Evolutionary conservation across 176 grass and related monocot genomes (phyloP), one percentile per base, ranked within the genome.

Genomic region (Lolium perenne): DNA sequence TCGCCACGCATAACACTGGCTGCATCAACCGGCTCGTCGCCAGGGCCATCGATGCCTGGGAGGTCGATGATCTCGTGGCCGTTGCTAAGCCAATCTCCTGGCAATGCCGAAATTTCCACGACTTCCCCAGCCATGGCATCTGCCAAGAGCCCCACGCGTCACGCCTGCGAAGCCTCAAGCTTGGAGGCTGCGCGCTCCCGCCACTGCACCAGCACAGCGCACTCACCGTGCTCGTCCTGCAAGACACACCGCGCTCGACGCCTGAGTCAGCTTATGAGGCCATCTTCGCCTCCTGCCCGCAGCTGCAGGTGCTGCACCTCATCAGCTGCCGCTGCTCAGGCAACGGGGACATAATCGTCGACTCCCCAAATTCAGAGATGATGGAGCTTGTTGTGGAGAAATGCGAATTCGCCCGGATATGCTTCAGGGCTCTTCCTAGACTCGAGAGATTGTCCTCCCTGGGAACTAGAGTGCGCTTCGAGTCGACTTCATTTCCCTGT

Each of bases 241-340:
- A 64, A 14, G 11, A 64, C 61, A 64, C 61, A 13, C 61, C 61
- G 10, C 11, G 5, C 1, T 14, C 61, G 0, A 69, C 66, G 66
- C 61, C 23, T 26, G 25, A 12, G n/a, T 29, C 61, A 26, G 61
- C 61, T 11, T 64, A 64, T 29, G 61, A 29, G 61, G 23, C 1
- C 61, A 64, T 64, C 61, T 29, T 14, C 22, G 4, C 10, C 4
- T 64, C 61, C 1, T 64, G 61, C 61, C 61, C 61, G 23, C 61
- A 29, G 61, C 61, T 29, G 61, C 61, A 64, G 61, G 61, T 64
- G 61, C 61, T 64, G 26, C 61, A 64, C 23, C 61, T 64, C 61
- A 29, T 64, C 61, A 6, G 23, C 23, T 64, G 61, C 61, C 61
- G 61, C 11, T 14, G 22, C 61, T 5, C 17, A 17, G 11, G 61